Base-by-base conservation (phyloP, 495 filamentous ascomycete species). In the Penicillium nucicola region DNA sequence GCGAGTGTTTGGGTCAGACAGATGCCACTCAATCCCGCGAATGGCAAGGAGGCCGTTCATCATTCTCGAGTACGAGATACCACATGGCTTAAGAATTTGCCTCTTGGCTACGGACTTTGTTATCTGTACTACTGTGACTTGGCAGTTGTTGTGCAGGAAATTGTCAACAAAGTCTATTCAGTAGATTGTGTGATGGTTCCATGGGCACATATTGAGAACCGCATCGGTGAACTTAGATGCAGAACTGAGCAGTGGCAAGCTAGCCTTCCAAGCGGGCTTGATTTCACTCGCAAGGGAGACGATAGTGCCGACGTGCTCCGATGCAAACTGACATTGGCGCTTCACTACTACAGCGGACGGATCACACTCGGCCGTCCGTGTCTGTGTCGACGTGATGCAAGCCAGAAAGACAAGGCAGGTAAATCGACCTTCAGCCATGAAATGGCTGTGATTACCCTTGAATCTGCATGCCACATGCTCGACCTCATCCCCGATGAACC, bases 361-460 rank as follows among this genome's bases (percentile, higher is more conserved):
- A 83, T 85, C 37, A 76, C 86, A 11, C 70, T 84, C 18, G 79
- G 79, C 34, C 81, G 85, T 8, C 85, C 85, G 3, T 85, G 81
- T 64, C 71, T 88, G 12, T 87, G 84, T 56, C 74, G 79, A 7
- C 67, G 82, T 11, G 82, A 86, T 43, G 70, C 53, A 57, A 71
- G 78, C 45, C 70, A 66, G 42, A 64, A 60, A 15, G 53, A 19
- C 17, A 54, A 66, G 0, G 15, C 50, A 13, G 45, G 64, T n/a
- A 53, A 46, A 37, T 48, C 65, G 9, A 63, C 68, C 12, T 85
- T 85, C 56, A 83, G 83, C 53, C 77, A 77, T 36, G 70, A 75
- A 28, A 75, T 78, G 53, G 84, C 82, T 4, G 65, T 74, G 20
- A 58, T 69, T 1, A 82, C 82, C 34, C 70, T 88, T 1, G 58